These are phyloP conservation scores for Melanogaster broomeanus DNA, from an alignment of 768 basidiomycete genomes.

Conservation along the genomic window DNA sequence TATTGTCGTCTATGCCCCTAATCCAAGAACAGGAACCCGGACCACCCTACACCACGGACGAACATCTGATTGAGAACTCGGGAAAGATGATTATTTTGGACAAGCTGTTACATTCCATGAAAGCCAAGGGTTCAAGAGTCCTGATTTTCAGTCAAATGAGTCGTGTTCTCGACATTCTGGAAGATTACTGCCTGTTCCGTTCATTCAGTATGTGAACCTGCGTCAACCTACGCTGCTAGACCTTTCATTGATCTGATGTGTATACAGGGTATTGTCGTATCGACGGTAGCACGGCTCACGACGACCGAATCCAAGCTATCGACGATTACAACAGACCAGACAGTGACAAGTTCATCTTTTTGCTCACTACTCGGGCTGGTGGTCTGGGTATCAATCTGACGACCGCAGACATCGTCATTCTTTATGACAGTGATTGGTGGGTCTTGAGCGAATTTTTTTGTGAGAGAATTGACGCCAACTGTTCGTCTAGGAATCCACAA, in stretches of 20 bases:
- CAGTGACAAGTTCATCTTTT: slow-evolving; percentile 94
- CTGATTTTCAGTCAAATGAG: slow-evolving; percentile 99
- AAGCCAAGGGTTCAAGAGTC: slow-evolving; percentile 89
- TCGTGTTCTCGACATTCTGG: slow-evolving; percentile 93
- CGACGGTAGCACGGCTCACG: slow-evolving; percentile 93
- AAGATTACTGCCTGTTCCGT: slow-evolving; percentile 95
- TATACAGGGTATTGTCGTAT: slow-evolving; percentile 90
- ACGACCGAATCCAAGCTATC: slow-evolving; percentile 92
- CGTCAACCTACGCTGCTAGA: background rate
- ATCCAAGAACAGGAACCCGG: slow-evolving; percentile 74
- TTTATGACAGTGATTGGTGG: slow-evolving; percentile 97
- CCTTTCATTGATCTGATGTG: slow-evolving; percentile 3
- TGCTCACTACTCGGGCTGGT: slow-evolving; percentile 95
- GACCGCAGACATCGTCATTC: slow-evolving; percentile 89
- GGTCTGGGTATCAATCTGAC: slow-evolving; percentile 97
- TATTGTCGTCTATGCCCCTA: background rate
- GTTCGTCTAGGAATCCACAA: slow-evolving; percentile 82
- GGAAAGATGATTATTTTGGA: slow-evolving; percentile 99
- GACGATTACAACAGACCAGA: slow-evolving; percentile 97
- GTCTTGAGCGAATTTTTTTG: slow-evolving; percentile 14
- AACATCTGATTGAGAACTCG: slow-evolving; percentile 90
- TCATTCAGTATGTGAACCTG: slow-evolving; percentile 64
- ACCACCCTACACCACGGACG: slow-evolving; percentile 97
- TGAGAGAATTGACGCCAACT: slow-evolving; percentile 1
- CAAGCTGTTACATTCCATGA: slow-evolving; percentile 86